Evolutionary conservation across 768 basidiomycete genomes (phyloP).

Genomic region (Leucosporidium creatinivorum): DNA sequence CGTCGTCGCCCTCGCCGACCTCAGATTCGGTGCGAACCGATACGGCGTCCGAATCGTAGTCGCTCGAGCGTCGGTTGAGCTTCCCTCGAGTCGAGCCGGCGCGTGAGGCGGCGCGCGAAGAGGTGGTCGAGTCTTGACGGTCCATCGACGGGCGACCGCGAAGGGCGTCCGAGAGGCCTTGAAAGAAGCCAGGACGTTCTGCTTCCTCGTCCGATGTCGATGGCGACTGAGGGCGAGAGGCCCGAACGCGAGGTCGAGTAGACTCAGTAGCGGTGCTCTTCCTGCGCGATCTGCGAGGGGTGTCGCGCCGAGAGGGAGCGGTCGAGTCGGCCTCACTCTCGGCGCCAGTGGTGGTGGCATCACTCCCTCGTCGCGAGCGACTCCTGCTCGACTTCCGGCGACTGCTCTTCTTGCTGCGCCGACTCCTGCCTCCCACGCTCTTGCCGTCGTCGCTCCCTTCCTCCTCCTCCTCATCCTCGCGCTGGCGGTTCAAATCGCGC

Average conservation of each 20-base stretch:
- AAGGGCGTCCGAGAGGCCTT: constrained; percentile 26
- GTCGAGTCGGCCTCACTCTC: constrained; percentile 20
- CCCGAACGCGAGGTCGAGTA: not conserved
- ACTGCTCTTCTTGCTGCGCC: constrained; percentile 7
- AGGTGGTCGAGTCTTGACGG: constrained; percentile 3
- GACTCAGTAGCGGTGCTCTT: not conserved
- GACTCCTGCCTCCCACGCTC: constrained; percentile 1
- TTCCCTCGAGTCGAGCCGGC: constrained; percentile 1
- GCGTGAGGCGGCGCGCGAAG: not conserved
- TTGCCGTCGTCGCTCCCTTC: constrained; percentile 7
- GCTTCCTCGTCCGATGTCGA: constrained; percentile 20
- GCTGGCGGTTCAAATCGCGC: constrained; percentile 3
- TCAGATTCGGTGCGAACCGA: constrained; percentile 14
- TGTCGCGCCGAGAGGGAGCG: not conserved
- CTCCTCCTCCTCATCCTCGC: constrained; percentile 5
- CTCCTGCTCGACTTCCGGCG: not conserved
- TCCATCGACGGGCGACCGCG: constrained; percentile 9
- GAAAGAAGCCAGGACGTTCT: constrained; percentile 25
- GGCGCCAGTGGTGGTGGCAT: constrained; percentile 7
- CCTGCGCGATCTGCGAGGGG: not conserved
- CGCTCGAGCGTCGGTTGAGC: not conserved
- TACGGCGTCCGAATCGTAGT: constrained; percentile 48
- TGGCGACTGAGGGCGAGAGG: not conserved
- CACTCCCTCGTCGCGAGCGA: constrained; percentile 11
- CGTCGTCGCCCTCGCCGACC: constrained; percentile 22